Percentiles rank a stretch among this genome's conserved stretches.
phyloP scores from a whole-genome alignment of 1,284 basidiomycete genomes.

The Trichosporon ovoides region DNA sequence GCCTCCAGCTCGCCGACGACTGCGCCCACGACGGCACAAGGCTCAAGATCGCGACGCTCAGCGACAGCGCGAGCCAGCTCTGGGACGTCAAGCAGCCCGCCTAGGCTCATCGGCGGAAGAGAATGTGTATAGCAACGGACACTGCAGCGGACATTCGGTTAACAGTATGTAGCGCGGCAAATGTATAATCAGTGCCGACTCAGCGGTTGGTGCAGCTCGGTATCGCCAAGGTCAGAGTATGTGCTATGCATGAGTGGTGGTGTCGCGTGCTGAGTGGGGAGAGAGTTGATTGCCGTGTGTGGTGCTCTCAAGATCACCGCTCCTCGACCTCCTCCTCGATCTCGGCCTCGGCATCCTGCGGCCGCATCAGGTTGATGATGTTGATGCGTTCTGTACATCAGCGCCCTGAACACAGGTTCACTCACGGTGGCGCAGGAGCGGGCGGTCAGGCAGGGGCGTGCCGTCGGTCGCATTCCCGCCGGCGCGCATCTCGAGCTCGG shows the following conservation, averaged over 20 bases:
- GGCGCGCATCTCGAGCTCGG: constrained; percentile 41
- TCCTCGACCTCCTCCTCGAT: constrained; percentile 13
- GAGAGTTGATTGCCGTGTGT: neutral
- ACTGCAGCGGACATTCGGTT: neutral
- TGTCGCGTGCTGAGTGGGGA: neutral
- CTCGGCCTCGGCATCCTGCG: constrained; percentile 11
- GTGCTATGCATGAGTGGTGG: neutral
- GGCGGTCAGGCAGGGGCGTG: constrained; percentile 26
- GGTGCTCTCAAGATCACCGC: neutral
- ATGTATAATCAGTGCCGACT: neutral
- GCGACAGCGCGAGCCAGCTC: neutral
- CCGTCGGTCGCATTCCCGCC: constrained; percentile 24
- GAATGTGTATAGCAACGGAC: neutral
- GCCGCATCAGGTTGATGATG: constrained; percentile 30
- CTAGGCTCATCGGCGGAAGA: neutral
- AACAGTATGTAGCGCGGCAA: neutral
- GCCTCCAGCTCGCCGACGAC: constrained; percentile 1
- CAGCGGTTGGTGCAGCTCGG: neutral
- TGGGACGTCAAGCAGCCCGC: neutral
- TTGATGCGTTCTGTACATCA: constrained; percentile 22
- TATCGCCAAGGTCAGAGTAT: neutral
- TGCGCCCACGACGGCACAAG: constrained; percentile 2
- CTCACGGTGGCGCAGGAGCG: constrained; percentile 37
- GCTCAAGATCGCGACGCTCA: neutral
- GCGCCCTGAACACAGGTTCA: neutral